phyloP scores from a whole-genome alignment of 768 basidiomycete species.

The Auricularia cornea region DNA sequence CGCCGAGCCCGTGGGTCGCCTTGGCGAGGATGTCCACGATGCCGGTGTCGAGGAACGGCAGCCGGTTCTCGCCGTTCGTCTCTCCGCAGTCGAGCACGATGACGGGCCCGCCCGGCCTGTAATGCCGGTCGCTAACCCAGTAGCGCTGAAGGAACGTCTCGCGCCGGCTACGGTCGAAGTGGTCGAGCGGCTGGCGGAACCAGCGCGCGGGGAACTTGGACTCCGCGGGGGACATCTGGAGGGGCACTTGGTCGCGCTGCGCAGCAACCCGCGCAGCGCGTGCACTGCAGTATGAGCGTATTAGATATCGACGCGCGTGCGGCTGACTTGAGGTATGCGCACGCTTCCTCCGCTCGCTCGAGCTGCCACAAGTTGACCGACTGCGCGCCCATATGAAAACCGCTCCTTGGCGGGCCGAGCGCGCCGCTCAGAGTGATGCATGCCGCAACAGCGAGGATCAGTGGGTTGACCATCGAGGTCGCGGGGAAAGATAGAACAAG shows the following conservation, averaged over 20 bases:
- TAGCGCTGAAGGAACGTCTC: conserved; percentile 81
- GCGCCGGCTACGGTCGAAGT: conserved; percentile 47
- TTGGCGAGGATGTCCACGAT: conserved; percentile 80
- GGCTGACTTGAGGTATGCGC: not conserved
- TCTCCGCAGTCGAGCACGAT: conserved; percentile 91
- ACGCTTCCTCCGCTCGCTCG: not conserved
- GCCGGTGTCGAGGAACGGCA: conserved; percentile 43
- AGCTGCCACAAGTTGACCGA: not conserved
- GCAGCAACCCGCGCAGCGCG: not conserved
- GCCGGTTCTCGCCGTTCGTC: conserved; percentile 67
- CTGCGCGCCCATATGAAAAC: not conserved
- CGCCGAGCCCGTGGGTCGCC: conserved; percentile 78
- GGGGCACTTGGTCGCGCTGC: not conserved
- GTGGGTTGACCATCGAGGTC: not conserved
- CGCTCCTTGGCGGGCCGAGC: not conserved
- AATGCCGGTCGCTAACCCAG: conserved; percentile 84
- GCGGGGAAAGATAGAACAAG: no score
- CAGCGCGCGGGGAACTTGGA: conserved; percentile 27
- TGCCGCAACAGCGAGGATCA: conserved; percentile 3
- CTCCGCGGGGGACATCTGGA: not conserved
- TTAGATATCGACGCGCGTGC: not conserved
- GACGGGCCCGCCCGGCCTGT: conserved; percentile 70
- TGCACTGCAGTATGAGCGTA: not conserved
- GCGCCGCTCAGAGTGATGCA: conserved; percentile 74
- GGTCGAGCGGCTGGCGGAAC: conserved; percentile 83